Evolutionary conservation across 257 asterid species (phyloP), one percentile per base, ranked within the genome.

Genomic region (Prunella vulgaris): DNA sequence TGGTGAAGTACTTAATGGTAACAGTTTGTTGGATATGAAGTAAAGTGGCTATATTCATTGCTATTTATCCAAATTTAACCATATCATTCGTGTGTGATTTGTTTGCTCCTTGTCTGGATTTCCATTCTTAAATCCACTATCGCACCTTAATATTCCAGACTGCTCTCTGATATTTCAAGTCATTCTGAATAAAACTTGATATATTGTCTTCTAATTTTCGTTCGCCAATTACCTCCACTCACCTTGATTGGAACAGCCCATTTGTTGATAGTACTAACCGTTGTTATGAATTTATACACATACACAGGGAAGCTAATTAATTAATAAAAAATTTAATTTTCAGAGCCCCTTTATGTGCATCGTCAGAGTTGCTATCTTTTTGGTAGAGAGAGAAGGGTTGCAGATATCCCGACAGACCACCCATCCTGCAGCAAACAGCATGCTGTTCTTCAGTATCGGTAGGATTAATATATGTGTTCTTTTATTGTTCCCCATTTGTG

Each of bases 401-500:
- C 97, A 49, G 97, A 91, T 69, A 80, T 94, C 71, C 98, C 98
- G 49, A 91, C 98, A 7, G 99, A 94, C 84, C 99, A 94, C 73
- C 97, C 97, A 37, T 94, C 97, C 61, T 94, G 99, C 88, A 94
- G 98, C 88, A 94, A 94, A 81, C 99, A 91, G 74, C 99, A 94
- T 70, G 96, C 99, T 58, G 95, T 94, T 75, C 98, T 94, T 77
- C 99, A 91, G 81, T 91, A 91, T 74, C 82, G 99, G 99, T 94
- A 84, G 51, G 75, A 52, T 69, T 57, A 42, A 56, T 46, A 58
- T 53, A 10, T 62, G 24, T 28, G 68, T 33, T 40, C 70, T 46
- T 54, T 65, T 62, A 14, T 58, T n/a, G 18, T n/a, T 46, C 63
- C 27, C 73, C 70, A 40, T 15, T 57, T 37, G 59, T 53, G 12